phyloP scores from a whole-genome alignment of 352 stramenopile genomes.

The Pythium periplocum region DNA sequence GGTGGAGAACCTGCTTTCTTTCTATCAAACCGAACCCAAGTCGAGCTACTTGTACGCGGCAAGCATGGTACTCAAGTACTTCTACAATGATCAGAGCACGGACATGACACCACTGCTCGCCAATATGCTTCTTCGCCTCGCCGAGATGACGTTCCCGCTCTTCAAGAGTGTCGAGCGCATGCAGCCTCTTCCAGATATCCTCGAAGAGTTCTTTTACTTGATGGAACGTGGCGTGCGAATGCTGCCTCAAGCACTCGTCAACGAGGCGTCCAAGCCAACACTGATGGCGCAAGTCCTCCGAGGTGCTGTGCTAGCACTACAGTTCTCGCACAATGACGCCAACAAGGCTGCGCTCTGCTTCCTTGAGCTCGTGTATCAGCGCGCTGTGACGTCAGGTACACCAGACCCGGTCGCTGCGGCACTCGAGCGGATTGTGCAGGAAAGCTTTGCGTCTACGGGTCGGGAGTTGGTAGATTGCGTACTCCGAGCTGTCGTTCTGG shows the following conservation, averaged over 20 bases:
- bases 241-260: constrained; percentile 71
- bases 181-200: constrained; percentile 87
- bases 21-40: constrained; percentile 76
- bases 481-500: constrained; percentile 58
- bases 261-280: constrained; percentile 22
- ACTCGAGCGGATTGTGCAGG: constrained; percentile 20
- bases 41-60: constrained; percentile 81
- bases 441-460: constrained; percentile 16
- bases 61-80: constrained; percentile 84
- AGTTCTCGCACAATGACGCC: constrained; percentile 91
- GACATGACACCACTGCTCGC: constrained; percentile 31
- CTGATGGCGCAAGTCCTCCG: constrained; percentile 82
- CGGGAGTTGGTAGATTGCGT: constrained; percentile 52
- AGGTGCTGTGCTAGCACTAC: constrained; percentile 82
- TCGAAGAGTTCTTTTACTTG: constrained; percentile 96
- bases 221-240: constrained; percentile 87
- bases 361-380: constrained; percentile 60
- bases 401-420: constrained; percentile 10
- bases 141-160: constrained; percentile 79
- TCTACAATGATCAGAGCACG: constrained; percentile 20
- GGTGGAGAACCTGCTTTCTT: constrained; percentile 69
- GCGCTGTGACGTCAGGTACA: constrained; percentile 14
- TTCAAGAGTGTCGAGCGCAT: constrained; percentile 55
- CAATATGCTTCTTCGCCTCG: constrained; percentile 58
- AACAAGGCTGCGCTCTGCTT: constrained; percentile 94